These are phyloP conservation scores for Lasiodiplodia theobromae DNA, from an alignment of 2,329 filamentous ascomycete species.

Conservation along the genomic window DNA sequence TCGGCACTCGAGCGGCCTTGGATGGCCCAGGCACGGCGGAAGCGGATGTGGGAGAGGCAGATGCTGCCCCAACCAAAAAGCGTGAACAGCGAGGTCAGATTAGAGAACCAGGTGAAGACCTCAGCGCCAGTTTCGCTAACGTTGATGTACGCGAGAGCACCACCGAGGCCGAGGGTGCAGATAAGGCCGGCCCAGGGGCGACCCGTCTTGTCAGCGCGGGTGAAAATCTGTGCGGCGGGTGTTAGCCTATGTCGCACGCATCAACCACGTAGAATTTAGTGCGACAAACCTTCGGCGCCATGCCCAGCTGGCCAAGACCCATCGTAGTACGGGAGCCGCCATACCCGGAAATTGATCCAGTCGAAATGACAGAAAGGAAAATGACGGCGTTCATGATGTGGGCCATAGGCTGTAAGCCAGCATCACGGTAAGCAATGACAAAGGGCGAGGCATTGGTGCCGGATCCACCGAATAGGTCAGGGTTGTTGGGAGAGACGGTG, in stretches of 20 bases:
- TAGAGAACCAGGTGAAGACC: conserved; percentile 59
- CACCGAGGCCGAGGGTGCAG: conserved; percentile 39
- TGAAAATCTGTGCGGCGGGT: conserved; percentile 24
- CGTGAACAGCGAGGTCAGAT: conserved; percentile 55
- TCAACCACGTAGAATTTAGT: not conserved
- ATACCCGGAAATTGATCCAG: conserved; percentile 54
- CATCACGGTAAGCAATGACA: conserved; percentile 54
- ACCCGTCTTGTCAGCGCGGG: conserved; percentile 44
- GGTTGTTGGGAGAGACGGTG: conserved; percentile 51
- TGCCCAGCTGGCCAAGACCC: conserved; percentile 52
- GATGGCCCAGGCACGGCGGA: conserved; percentile 64
- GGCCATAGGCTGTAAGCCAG: conserved; percentile 46
- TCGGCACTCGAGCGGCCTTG: conserved; percentile 70
- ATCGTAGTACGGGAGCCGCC: conserved; percentile 54
- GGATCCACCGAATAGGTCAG: conserved; percentile 49
- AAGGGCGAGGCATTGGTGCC: conserved; percentile 57
- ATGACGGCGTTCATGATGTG: conserved; percentile 60
- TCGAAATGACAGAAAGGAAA: conserved; percentile 56
- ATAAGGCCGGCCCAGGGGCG: conserved; percentile 46
- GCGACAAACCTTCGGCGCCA: conserved; percentile 48
- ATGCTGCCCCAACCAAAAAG: conserved; percentile 77
- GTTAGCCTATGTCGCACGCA: not conserved
- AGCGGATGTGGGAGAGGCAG: conserved; percentile 68
- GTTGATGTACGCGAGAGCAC: conserved; percentile 51
- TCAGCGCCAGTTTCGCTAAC: conserved; percentile 50